Percentiles rank a stretch among this genome's conserved stretches.
Evolutionary conservation across 306 rosid genomes (phyloP).

Genomic region (Cucumis hystrix): DNA sequence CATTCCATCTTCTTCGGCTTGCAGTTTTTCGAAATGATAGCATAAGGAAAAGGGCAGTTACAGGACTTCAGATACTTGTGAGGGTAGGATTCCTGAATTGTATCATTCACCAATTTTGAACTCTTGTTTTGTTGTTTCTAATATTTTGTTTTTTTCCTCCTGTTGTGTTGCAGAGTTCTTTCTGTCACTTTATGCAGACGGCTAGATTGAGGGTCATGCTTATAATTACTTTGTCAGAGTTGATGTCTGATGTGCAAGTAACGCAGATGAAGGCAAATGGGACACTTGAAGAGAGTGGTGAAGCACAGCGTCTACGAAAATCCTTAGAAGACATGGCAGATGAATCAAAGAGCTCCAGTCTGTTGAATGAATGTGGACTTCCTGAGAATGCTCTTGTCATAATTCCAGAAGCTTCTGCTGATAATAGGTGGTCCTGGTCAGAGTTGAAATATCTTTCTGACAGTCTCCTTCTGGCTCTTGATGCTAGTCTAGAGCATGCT

Average conservation of each 20-base stretch:
- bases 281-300: slow-evolving; percentile 93
- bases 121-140: background rate
- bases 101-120: slow-evolving; percentile 1
- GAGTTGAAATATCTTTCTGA: slow-evolving; percentile 78
- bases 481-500: slow-evolving; percentile 93
- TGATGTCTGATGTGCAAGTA: slow-evolving; percentile 99
- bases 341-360: slow-evolving; percentile 45
- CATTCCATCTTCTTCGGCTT: slow-evolving; percentile 92
- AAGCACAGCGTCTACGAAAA: slow-evolving; percentile 75
- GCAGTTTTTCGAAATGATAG: slow-evolving; percentile 88
- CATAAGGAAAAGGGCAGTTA: slow-evolving; percentile 81
- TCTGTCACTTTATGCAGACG: slow-evolving; percentile 76
- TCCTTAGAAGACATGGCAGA: slow-evolving; percentile 78
- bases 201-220: slow-evolving; percentile 95
- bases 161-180: slow-evolving; percentile 67
- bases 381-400: slow-evolving; percentile 49
- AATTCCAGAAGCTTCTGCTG: slow-evolving; percentile 53
- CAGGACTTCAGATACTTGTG: slow-evolving; percentile 89
- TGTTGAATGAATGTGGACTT: slow-evolving; percentile 71
- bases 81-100: slow-evolving; percentile 44
- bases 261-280: slow-evolving; percentile 97
- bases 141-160: background rate
- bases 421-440: slow-evolving; percentile 90
- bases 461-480: slow-evolving; percentile 87
- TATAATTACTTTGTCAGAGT: slow-evolving; percentile 86